phyloP scores from a whole-genome alignment of 192 early-diverging fungal genomes.

The Coemansia sp. region DNA sequence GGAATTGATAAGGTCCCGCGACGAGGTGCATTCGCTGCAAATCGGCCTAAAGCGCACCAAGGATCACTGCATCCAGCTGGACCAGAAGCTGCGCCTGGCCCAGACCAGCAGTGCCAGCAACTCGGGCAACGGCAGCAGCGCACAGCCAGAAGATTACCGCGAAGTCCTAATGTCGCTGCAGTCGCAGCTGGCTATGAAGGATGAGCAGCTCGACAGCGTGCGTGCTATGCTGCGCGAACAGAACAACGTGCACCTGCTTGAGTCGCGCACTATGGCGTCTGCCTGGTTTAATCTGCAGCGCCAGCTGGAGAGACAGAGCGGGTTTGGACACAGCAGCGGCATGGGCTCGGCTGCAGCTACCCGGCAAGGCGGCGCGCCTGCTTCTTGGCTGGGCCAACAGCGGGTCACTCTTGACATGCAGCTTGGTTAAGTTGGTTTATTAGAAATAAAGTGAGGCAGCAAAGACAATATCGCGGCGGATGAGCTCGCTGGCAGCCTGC shows the following conservation, averaged over 20 bases:
- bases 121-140: constrained; percentile 2
- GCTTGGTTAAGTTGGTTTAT: constrained; percentile 17
- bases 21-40: constrained; percentile 41
- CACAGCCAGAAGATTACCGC: constrained; percentile 28
- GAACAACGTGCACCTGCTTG: constrained; percentile 57
- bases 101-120: constrained; percentile 6
- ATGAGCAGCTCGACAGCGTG: constrained; percentile 62
- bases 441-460: constrained; percentile 80
- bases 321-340: constrained; percentile 42
- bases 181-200: constrained; percentile 30
- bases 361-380: constrained; percentile 45
- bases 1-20: constrained; percentile 47
- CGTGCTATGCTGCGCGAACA: constrained; percentile 67
- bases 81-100: constrained; percentile 20
- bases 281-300: constrained; percentile 67
- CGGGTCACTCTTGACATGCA: constrained; percentile 61
- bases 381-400: constrained; percentile 73
- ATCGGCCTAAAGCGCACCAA: constrained; percentile 44
- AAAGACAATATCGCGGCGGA: constrained; percentile 96
- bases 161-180: constrained; percentile 62
- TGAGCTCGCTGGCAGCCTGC: constrained; percentile 79
- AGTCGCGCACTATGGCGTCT: constrained; percentile 77
- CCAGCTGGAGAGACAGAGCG: constrained; percentile 54
- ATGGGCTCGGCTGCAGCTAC: constrained; percentile 29
- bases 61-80: constrained; percentile 44